These are phyloP conservation scores for Fragaria ananassa DNA, from an alignment of 306 rosid genomes.

Conservation along the genomic window DNA sequence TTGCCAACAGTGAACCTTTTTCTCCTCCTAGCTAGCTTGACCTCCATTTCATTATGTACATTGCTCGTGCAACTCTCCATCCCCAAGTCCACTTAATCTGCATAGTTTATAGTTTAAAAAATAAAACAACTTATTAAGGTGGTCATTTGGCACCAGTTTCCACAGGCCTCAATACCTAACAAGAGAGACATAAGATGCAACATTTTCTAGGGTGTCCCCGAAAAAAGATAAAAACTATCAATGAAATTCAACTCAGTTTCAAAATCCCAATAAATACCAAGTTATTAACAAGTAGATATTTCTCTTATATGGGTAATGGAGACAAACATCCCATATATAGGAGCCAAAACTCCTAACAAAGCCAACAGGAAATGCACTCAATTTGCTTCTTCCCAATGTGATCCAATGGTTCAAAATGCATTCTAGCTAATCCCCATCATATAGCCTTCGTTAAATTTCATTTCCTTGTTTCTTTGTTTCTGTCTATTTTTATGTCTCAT, in stretches of 20 bases:
- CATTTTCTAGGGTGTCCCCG: conserved; percentile 62
- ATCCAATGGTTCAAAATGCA: conserved; percentile 28
- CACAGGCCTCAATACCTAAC: conserved; percentile 24
- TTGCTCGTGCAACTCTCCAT: neutral
- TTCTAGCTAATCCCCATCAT: conserved; percentile 24
- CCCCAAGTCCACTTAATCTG: neutral
- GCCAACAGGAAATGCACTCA: conserved; percentile 9
- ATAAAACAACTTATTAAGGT: neutral
- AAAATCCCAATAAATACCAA: conserved; percentile 40
- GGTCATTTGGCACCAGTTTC: conserved; percentile 22
- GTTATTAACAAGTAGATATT: conserved; percentile 20
- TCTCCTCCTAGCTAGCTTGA: conserved; percentile 5
- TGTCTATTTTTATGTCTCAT: neutral
- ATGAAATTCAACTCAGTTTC: conserved; percentile 18
- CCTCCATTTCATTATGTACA: neutral
- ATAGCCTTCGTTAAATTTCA: conserved; percentile 22
- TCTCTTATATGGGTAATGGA: conserved; percentile 9
- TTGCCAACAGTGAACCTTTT: conserved; percentile 16
- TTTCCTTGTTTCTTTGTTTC: neutral
- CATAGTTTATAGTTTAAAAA: neutral
- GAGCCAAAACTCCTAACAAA: conserved; percentile 25
- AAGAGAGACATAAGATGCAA: conserved; percentile 52
- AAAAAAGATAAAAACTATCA: conserved; percentile 15
- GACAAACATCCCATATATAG: conserved; percentile 39
- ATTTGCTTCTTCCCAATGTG: conserved; percentile 40